These are phyloP conservation scores for Colletotrichum tabaci DNA, from an alignment of 2,329 filamentous ascomycete genomes.

Conservation along the genomic window DNA sequence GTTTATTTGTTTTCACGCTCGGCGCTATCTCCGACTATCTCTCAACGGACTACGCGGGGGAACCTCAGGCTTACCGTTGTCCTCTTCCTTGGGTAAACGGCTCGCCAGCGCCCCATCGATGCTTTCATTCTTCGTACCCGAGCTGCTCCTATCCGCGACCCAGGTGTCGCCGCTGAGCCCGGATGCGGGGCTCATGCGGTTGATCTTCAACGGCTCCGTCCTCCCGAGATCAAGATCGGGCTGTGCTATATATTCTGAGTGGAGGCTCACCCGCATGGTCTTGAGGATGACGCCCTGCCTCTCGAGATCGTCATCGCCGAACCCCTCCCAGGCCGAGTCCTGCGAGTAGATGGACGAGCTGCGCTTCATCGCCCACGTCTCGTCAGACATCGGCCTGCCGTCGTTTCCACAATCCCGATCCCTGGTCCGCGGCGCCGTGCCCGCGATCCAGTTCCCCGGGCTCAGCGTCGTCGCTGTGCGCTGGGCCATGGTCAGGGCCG, in stretches of 20 bases:
- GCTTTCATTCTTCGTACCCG: background rate
- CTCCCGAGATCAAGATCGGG: conserved; percentile 51
- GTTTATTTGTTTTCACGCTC: background rate
- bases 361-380: conserved; percentile 26
- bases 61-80: conserved; percentile 5
- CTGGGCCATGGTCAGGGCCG: conserved; percentile 39
- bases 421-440: conserved; percentile 45
- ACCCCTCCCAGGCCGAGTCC: conserved; percentile 19
- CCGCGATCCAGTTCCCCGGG: conserved; percentile 48
- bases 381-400: conserved; percentile 29
- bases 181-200: conserved; percentile 46
- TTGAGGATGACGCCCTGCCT: conserved; percentile 37
- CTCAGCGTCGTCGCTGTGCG: conserved; percentile 49
- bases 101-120: background rate
- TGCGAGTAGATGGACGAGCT: conserved; percentile 39
- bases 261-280: conserved; percentile 33
- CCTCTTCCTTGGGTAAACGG: conserved; percentile 27
- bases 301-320: background rate
- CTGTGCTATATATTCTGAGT: conserved; percentile 44
- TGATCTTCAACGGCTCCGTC: conserved; percentile 50
- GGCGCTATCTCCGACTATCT: background rate
- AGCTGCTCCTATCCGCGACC: conserved; percentile 14
- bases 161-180: conserved; percentile 43
- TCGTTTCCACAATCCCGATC: conserved; percentile 37
- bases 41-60: conserved; percentile 20